A percentile compares a stretch with the other conserved stretches of the same genome.
Evolutionary conservation across 2,329 filamentous ascomycete genomes (phyloP).

Genomic region (Stagonosporopsis rhizophila): DNA sequence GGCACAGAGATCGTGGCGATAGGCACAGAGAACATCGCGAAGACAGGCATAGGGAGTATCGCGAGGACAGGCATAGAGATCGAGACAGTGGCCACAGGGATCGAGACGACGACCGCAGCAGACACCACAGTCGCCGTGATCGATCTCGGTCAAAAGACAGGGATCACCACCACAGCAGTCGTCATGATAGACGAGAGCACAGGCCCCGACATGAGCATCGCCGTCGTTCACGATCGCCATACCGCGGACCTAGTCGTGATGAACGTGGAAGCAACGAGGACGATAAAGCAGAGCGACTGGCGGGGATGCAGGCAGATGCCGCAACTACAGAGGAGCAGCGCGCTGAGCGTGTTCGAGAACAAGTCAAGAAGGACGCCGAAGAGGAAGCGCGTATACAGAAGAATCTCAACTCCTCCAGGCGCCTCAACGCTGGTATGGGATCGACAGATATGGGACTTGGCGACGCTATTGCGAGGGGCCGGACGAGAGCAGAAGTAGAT

Average conservation of each 20-base stretch:
- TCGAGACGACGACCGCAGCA: background rate
- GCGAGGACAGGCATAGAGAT: background rate
- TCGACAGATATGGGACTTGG: constrained; percentile 27
- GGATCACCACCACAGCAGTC: constrained; percentile 31
- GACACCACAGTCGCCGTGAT: constrained; percentile 27
- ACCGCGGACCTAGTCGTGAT: constrained; percentile 29
- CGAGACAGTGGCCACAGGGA: background rate
- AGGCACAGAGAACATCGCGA: background rate
- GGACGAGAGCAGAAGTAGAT: constrained; percentile 21
- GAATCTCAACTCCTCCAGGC: constrained; percentile 24
- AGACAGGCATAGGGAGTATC: background rate
- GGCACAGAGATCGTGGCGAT: background rate
- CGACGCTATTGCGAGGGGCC: constrained; percentile 30
- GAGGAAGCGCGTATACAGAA: constrained; percentile 33
- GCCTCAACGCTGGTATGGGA: constrained; percentile 29
- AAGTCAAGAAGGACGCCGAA: constrained; percentile 43
- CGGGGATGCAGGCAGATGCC: constrained; percentile 46
- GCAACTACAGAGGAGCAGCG: constrained; percentile 43
- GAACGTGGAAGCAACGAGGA: constrained; percentile 12
- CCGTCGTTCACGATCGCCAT: constrained; percentile 35
- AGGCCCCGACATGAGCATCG: constrained; percentile 32
- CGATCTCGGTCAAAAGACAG: background rate
- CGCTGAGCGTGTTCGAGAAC: constrained; percentile 40
- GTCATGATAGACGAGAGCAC: constrained; percentile 41
- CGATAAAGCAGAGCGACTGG: constrained; percentile 40